Evolutionary conservation across 75 land plant species (phyloP).

Genomic region (Sequoia sempervirens): DNA sequence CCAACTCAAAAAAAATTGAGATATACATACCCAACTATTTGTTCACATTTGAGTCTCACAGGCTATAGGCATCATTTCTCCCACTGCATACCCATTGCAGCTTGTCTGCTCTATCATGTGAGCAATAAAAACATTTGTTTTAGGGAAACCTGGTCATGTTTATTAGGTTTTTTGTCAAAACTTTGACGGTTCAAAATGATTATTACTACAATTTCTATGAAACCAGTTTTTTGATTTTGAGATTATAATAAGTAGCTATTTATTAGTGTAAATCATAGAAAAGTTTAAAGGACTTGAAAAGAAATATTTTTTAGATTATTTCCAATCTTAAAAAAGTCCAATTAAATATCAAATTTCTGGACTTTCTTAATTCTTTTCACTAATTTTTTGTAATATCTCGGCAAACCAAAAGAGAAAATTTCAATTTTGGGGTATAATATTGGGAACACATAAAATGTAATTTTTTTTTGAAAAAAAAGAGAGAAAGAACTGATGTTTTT

Average conservation of each 20-base stretch:
- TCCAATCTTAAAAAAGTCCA: background rate
- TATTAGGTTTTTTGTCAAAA: no score
- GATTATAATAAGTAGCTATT: background rate
- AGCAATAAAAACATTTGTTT: background rate
- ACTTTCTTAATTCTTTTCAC: background rate
- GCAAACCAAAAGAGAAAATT: no score
- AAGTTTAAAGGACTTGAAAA: background rate
- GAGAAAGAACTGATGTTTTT: no score
- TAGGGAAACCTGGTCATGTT: background rate
- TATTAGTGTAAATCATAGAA: no score
- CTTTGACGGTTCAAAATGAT: background rate
- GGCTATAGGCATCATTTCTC: background rate
- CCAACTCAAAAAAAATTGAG: background rate
- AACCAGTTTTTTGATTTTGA: background rate
- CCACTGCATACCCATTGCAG: background rate
- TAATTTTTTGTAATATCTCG: no score
- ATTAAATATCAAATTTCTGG: background rate
- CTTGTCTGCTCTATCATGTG: background rate
- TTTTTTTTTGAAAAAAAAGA: no score
- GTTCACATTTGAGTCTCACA: background rate
- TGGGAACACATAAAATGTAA: no score
- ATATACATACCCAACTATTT: no score
- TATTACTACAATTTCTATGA: background rate
- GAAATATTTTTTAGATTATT: background rate
- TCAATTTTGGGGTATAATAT: no score